Evolutionary conservation across 352 stramenopile species (phyloP).

Genomic region (Phytopythium vexans): DNA sequence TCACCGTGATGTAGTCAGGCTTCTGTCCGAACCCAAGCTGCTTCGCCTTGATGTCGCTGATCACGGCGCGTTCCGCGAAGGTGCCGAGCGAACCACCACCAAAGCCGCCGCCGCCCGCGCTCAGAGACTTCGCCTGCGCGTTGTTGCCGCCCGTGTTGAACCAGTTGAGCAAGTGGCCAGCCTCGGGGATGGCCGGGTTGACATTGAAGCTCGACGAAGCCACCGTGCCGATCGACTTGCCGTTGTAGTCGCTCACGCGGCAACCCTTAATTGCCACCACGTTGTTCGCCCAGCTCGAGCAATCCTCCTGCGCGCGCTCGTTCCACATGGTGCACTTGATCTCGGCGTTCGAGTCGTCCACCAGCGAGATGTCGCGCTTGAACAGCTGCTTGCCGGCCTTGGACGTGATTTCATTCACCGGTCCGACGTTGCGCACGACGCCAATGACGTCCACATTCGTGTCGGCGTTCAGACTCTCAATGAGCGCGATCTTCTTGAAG

Average conservation of each 20-base stretch:
- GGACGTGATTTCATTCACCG: conserved; percentile 91
- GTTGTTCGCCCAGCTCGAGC: conserved; percentile 85
- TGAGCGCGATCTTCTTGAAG: conserved; percentile 93
- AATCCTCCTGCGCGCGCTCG: conserved; percentile 81
- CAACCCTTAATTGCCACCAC: conserved; percentile 95
- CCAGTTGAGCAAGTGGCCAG: conserved; percentile 80
- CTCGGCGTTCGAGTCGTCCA: conserved; percentile 95
- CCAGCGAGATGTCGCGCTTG: conserved; percentile 96
- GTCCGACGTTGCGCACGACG: conserved; percentile 92
- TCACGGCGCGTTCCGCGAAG: conserved; percentile 86
- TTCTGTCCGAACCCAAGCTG: conserved; percentile 95
- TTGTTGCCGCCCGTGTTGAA: conserved; percentile 73
- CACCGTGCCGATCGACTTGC: conserved; percentile 87
- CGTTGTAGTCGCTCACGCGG: conserved; percentile 94
- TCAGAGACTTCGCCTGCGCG: conserved; percentile 76
- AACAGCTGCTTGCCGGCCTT: conserved; percentile 95
- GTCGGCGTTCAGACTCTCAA: conserved; percentile 87
- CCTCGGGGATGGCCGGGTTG: conserved; percentile 87
- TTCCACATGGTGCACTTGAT: conserved; percentile 98
- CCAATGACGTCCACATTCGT: conserved; percentile 94
- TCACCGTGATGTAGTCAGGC: conserved; percentile 95
- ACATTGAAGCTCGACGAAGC: conserved; percentile 77
- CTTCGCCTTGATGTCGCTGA: conserved; percentile 94
- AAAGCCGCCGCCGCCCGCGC: conserved; percentile 64
- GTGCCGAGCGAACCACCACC: conserved; percentile 67